phyloP scores from a whole-genome alignment of 176 grass and related monocot species.

The Pontederia crassipes region DNA sequence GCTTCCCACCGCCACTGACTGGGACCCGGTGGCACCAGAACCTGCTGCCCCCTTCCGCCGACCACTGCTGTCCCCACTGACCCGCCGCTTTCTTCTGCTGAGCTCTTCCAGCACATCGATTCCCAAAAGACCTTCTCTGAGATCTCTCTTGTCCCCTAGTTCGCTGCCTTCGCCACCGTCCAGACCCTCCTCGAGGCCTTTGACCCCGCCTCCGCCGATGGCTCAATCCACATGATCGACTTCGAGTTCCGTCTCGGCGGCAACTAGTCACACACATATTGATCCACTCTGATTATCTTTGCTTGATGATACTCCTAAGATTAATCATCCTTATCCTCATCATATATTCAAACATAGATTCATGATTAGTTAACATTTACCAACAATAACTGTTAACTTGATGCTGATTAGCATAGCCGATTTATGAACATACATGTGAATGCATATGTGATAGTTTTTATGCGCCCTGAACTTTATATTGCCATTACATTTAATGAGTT shows the following conservation, averaged over 20 bases:
- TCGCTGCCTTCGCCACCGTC: constrained; percentile 45
- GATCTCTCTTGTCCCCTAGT: constrained; percentile 41
- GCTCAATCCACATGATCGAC: constrained; percentile 44
- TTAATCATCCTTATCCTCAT: no score
- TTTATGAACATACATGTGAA: no score
- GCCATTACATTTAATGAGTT: no score
- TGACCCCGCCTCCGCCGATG: constrained; percentile 14
- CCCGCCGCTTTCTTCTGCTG: constrained; percentile 17
- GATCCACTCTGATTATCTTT: no score
- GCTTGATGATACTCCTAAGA: no score
- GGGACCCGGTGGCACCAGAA: constrained; percentile 8
- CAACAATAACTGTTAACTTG: no score
- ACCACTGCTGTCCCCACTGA: constrained; percentile 6
- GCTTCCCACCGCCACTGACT: no score
- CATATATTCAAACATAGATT: no score
- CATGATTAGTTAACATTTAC: no score
- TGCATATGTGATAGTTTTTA: no score
- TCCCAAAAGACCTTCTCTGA: constrained; percentile 41
- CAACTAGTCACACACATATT: not conserved
- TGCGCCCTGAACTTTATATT: no score
- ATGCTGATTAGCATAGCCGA: no score
- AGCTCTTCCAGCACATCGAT: constrained; percentile 34
- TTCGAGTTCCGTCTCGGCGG: constrained; percentile 51
- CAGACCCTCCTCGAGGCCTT: constrained; percentile 49
- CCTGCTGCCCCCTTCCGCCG: not conserved